Evolutionary conservation across 345 rosid genomes (phyloP).

Genomic region (Citrus cavaleriei): DNA sequence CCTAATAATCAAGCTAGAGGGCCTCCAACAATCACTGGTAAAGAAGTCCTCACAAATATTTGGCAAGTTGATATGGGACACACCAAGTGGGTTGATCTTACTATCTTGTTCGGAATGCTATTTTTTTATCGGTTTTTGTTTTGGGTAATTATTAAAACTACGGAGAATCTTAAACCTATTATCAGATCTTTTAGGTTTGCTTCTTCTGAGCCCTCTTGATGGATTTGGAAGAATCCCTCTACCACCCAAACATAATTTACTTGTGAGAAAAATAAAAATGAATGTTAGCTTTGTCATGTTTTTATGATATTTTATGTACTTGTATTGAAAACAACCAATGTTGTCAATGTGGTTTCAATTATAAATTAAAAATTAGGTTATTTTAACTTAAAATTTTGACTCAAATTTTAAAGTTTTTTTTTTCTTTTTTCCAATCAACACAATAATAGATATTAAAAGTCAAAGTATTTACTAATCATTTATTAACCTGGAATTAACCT

Average conservation of each 20-base stretch:
- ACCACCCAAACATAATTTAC: neutral
- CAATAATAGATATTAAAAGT: too few species aligned
- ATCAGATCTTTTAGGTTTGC: slow-evolving; percentile 6
- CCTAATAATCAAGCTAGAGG: slow-evolving; percentile 16
- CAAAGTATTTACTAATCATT: too few species aligned
- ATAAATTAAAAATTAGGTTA: too few species aligned
- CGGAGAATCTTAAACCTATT: slow-evolving; percentile 28
- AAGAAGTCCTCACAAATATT: slow-evolving; percentile 24
- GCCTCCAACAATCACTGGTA: slow-evolving; percentile 12
- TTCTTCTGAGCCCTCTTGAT: neutral
- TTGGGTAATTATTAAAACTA: slow-evolving; percentile 15
- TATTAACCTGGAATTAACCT: too few species aligned
- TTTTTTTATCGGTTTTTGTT: slow-evolving; percentile 26
- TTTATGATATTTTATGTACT: too few species aligned
- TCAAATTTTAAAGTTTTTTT: too few species aligned
- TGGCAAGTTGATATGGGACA: slow-evolving; percentile 34
- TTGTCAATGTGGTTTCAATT: too few species aligned
- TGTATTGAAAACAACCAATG: too few species aligned
- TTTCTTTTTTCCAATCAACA: too few species aligned
- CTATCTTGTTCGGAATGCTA: slow-evolving; percentile 29
- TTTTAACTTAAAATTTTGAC: too few species aligned
- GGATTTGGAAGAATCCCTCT: neutral
- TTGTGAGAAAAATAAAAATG: neutral
- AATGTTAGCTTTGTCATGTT: too few species aligned
- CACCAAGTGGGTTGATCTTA: slow-evolving; percentile 34